Evolutionary conservation across 2,329 filamentous ascomycete genomes (phyloP), one percentile per base, ranked within the genome.

Genomic region (Alternaria ethzedia): DNA sequence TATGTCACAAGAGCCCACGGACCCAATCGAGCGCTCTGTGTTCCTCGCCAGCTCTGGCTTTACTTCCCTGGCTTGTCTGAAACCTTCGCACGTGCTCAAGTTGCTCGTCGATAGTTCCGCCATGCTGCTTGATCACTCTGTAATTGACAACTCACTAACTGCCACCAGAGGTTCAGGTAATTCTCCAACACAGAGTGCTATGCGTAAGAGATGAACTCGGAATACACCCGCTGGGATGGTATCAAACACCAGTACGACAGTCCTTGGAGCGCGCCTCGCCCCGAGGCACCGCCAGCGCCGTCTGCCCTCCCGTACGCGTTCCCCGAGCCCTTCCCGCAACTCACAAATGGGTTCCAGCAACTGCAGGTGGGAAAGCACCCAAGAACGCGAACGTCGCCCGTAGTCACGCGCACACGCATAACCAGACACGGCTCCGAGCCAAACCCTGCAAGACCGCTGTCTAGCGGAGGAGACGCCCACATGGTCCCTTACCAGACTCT

Each of bases 191-290:
- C 65, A 63, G 65, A 74, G 65, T 74, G 69, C 70, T 75, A 80
- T 80, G 77, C 74, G 67, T 65, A 75, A 71, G 77, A 78, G 69
- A 79, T 79, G 77, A 78, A 74, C 61, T 74, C 75, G 58, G 77
- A 79, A 65, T 75, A 73, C 64, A 71, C 72, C 67, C 74, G 70
- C 65, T 76, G 76, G 75, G 75, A 79, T 68, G 67, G 67, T 60
- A 69, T 64, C 66, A 74, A 71, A 68, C 75, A 73, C 64, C 70
- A 74, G 36, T 71, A 73, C 66, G 73, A 78, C 58, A 60, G 69
- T 47, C 66, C 73, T 68, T 77, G 76, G 76, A 61, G 59, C 32
- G 64, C 59, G 46, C 64, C 61, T 25, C 65, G 67, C 44, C 69
- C 71, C 17, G 75, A 75, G 59, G 73, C 69, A 50, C 68, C 70